These are phyloP conservation scores for Camellia oleifera DNA, from an alignment of 179 eudicot genomes.

Conservation along the genomic window DNA sequence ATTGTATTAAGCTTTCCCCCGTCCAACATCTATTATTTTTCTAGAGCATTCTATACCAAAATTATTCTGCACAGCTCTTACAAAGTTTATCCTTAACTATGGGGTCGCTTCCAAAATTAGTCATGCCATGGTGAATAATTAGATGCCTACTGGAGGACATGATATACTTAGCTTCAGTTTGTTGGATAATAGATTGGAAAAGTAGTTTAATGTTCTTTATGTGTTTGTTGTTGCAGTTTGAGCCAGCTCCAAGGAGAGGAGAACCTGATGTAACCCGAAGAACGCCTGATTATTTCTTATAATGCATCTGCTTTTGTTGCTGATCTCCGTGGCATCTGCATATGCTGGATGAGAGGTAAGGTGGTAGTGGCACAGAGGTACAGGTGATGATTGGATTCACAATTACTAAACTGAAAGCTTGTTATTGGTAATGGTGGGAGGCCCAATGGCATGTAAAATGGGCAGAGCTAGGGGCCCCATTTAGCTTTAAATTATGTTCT, in stretches of 20 bases:
- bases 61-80: background rate
- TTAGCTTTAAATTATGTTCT: conserved; percentile 13
- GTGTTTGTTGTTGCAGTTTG: conserved; percentile 44
- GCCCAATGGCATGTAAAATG: background rate
- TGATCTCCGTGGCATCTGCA: conserved; percentile 21
- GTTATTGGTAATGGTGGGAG: conserved; percentile 9
- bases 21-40: background rate
- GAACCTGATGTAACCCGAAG: conserved; percentile 79
- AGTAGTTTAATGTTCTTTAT: background rate
- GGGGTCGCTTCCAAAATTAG: background rate
- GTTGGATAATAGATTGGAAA: background rate
- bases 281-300: conserved; percentile 75
- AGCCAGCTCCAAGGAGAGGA: conserved; percentile 79
- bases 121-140: background rate
- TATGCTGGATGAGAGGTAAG: background rate
- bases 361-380: background rate
- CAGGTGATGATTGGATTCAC: background rate
- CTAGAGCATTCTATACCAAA: background rate
- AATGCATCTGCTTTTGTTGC: conserved; percentile 19
- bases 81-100: background rate
- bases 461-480: background rate
- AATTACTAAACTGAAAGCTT: conserved; percentile 5
- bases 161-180: background rate
- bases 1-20: too few relatives aligned
- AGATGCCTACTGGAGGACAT: background rate